Evolutionary conservation across 129 eudicot species (phyloP), one percentile per base, ranked within the genome.

Genomic region (Logfia minima): DNA sequence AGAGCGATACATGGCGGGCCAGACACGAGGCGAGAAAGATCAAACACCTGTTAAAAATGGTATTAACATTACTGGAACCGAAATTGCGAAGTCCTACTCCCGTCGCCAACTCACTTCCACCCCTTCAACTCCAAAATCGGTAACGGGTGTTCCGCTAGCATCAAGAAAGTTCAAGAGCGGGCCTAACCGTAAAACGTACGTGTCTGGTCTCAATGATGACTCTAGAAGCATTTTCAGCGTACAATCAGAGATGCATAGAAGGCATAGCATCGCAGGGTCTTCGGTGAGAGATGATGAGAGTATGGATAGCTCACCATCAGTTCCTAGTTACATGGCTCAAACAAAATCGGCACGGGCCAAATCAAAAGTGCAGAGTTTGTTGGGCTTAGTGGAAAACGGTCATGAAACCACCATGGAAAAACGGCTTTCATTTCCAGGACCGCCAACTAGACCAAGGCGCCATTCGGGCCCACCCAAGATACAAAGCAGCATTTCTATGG

Each of bases 301-400:
- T 82, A 75, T 90, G 88, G 90, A 83, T 14, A 89, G 98, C 76
- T 93, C 96, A 10, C 82, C 79, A 3, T 80, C 87, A 10, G 86
- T 93, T 1, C 98, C 98, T 16, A 80, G 97, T 76, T 93, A 90
- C 84, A 93, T 90, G 98, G 87, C 90, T 0, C 83, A 96, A 18
- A 93, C 98, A 3, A 86, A 78, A 65, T 89, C 98, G 0, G 92
- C 96, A 6, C 91, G 86, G 84, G 97, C 98, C 7, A 87, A 83
- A 74, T 82, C 77, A 66, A 86, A 85, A 59, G 70, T 75, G 28
- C 82, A 83, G 13, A 87, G 91, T 45, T 73, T 89, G 26, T 71
- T 82, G 71, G 92, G 88, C 26, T 71, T 71, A 37, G 26, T 66
- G 65, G 92, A 92, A 53, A 86, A 83, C 41, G 65, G 81, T 17